Percentiles rank a stretch among this genome's conserved stretches.
Evolutionary conservation across 2,329 filamentous ascomycete genomes (phyloP).

Genomic region (Dryadomyces quercivorus): DNA sequence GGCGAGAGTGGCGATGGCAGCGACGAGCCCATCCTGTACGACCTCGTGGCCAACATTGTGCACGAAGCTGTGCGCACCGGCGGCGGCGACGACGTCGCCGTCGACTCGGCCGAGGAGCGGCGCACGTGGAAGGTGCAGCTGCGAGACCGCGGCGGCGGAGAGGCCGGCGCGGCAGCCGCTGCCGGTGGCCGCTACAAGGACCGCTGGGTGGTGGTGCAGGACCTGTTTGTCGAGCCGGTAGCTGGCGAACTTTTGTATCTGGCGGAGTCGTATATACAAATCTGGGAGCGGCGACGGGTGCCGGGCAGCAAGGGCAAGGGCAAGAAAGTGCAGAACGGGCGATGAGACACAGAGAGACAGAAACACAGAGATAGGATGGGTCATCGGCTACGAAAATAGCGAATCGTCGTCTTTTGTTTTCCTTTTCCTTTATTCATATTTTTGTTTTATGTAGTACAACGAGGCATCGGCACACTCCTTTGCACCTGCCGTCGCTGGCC

Average conservation of each 20-base stretch:
- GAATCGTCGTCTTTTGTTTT: background rate
- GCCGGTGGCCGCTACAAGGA: background rate
- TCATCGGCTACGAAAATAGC: too few relatives aligned
- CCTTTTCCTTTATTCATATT: background rate
- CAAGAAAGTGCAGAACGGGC: background rate
- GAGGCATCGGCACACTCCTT: too few relatives aligned
- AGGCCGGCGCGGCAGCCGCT: conserved; percentile 32
- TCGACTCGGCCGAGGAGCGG: conserved; percentile 68
- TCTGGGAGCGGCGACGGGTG: conserved; percentile 74
- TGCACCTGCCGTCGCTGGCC: too few relatives aligned
- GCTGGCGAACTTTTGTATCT: conserved; percentile 84
- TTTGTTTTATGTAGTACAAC: background rate
- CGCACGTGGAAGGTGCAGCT: conserved; percentile 95
- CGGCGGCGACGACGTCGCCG: conserved; percentile 59
- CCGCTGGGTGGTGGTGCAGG: conserved; percentile 89
- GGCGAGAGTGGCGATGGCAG: conserved; percentile 64
- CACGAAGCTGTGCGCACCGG: conserved; percentile 68
- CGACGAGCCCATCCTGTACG: conserved; percentile 90
- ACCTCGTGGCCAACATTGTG: conserved; percentile 89
- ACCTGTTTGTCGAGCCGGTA: conserved; percentile 82
- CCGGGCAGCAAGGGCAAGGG: conserved; percentile 19
- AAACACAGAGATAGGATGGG: too few relatives aligned
- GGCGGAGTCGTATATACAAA: conserved; percentile 88
- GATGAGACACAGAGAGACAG: background rate
- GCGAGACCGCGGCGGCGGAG: conserved; percentile 43